Evolutionary conservation across 2,329 filamentous ascomycete genomes (phyloP), one percentile per base, ranked within the genome.

Genomic region (Coniochaeta sp.): DNA sequence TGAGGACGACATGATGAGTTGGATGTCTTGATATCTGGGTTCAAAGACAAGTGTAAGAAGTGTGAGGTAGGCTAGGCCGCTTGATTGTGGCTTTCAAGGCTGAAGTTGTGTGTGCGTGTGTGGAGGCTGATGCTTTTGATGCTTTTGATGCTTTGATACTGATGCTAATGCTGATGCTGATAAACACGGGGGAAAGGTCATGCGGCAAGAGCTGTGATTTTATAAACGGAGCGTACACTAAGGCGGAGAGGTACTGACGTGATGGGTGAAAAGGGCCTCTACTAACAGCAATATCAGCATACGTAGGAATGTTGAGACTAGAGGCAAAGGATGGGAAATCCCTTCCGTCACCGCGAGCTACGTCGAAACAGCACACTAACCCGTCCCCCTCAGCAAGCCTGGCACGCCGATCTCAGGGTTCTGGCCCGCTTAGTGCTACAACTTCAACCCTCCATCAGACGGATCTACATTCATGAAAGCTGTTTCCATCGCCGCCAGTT

Each of bases 1-100:
- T 6, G 62, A 58, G 9, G 67, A 63, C 16, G 67, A 66, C 67
- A 68, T 68, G 52, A n/a, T 61, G 59, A 43, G 5, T 34, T 57
- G 54, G 9, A 6, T 31, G 31, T 36, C 14, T 55, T 16, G 26
- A 24, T n/a, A n/a, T 5, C 5, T 22, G 26, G 16, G 26, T 33
- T 52, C 14, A 31, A 16, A 28, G 28, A 31, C 12, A 12, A 12
- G 12, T 36, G 7, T 36, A 9, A 3, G 34, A 36, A 9, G 12
- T 31, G 26, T n/a, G 9, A 55, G 31, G 17, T 31, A 33, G 26
- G 52, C 14, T n/a, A 22, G 28, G 28, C n/a, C 28, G 28, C 28
- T 31, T 31, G 5, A 31, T 31, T 31, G n/a, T 31, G 28, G 28
- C 28, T 56, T 56, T 6, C 7, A 5, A 24, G 26, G 44, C 7